Conservation (phyloP, 2,329 filamentous ascomycete species). For the Cryoendolithus antarcticus region DNA sequence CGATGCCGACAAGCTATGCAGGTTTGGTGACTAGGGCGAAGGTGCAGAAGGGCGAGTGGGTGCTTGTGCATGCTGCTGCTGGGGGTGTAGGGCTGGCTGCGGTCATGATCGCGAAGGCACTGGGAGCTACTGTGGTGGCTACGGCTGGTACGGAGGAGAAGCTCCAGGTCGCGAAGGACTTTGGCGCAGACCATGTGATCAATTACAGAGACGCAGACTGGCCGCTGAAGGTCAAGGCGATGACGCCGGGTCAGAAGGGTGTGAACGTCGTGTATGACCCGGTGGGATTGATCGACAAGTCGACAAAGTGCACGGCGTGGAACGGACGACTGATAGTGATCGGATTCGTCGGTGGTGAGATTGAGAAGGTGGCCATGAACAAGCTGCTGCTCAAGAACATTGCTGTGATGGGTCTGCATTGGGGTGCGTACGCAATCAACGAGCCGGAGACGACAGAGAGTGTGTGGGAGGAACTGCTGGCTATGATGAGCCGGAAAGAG, state of each 20-base stretch:
- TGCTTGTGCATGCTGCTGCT: conserved; percentile 83
- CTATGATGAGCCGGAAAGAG: conserved; percentile 64
- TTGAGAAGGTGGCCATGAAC: conserved; percentile 89
- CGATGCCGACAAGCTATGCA: conserved; percentile 79
- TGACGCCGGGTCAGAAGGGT: conserved; percentile 60
- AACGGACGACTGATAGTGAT: conserved; percentile 80
- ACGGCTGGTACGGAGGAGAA: conserved; percentile 76
- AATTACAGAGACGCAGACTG: conserved; percentile 58
- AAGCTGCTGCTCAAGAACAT: conserved; percentile 91
- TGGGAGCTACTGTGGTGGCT: conserved; percentile 83
- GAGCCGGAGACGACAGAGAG: conserved; percentile 56
- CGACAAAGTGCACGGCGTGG: conserved; percentile 86
- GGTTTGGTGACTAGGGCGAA: conserved; percentile 69
- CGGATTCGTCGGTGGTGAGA: conserved; percentile 74
- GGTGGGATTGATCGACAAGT: conserved; percentile 76
- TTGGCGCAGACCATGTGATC: conserved; percentile 73
- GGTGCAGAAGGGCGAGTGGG: conserved; percentile 67
- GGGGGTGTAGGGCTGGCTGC: conserved; percentile 85
- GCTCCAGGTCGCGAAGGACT: conserved; percentile 62
- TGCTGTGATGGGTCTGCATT: conserved; percentile 76
- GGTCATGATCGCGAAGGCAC: conserved; percentile 86
- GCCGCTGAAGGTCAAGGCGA: conserved; percentile 57
- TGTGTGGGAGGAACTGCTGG: conserved; percentile 76
- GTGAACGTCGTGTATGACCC: conserved; percentile 95
- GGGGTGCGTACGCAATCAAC: conserved; percentile 69